Evolutionary conservation across 192 early-diverging fungal species (phyloP).

Genomic region (Linnemannia elongata): DNA sequence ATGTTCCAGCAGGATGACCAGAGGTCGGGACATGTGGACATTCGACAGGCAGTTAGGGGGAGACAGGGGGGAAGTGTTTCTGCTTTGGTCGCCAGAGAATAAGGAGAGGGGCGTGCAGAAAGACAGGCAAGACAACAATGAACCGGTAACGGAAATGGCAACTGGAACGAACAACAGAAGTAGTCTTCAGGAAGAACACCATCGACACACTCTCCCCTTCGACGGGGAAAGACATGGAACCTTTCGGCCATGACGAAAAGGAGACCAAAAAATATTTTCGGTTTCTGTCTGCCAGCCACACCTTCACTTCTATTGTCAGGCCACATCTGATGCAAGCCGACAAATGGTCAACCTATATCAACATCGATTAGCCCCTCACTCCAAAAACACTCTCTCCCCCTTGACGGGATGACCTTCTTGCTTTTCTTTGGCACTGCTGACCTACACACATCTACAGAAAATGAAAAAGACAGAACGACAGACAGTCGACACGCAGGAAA

Average conservation of each 20-base stretch:
- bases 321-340: not conserved
- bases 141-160: not conserved
- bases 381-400: not conserved
- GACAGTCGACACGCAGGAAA: not conserved
- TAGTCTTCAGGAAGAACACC: not conserved
- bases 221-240: not conserved
- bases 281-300: not conserved
- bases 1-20: not conserved
- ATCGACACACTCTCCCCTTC: not conserved
- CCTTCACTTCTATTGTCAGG: not conserved
- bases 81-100: not conserved
- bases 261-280: not conserved
- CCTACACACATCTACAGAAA: not conserved
- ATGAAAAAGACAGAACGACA: too few relatives aligned
- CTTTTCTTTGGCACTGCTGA: not conserved
- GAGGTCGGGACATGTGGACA: constrained; percentile 1
- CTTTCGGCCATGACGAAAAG: too few relatives aligned
- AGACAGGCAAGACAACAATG: not conserved
- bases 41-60: not conserved
- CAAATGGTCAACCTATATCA: not conserved
- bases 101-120: not conserved
- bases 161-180: not conserved
- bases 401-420: not conserved
- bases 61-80: not conserved
- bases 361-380: not conserved